Conservation (phyloP, 2,329 filamentous ascomycete species). For the Colletotrichum musae region DNA sequence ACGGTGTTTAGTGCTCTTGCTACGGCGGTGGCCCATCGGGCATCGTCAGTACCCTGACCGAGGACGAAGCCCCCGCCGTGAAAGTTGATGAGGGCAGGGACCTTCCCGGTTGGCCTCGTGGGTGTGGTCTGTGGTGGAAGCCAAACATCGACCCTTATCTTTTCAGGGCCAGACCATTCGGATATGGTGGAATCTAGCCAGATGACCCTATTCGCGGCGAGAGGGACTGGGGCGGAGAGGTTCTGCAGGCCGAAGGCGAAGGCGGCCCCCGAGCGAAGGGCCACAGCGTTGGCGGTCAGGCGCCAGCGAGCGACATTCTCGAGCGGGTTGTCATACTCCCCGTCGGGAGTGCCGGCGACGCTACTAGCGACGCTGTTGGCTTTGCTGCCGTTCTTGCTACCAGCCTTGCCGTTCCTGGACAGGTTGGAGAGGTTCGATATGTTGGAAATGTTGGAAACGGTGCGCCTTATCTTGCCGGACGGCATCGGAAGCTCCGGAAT, state of each 20-base stretch:
- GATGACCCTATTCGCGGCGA: conserved; percentile 54
- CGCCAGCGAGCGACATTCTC: conserved; percentile 61
- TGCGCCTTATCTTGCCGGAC: conserved; percentile 24
- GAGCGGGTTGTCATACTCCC: conserved; percentile 59
- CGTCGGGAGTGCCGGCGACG: conserved; percentile 45
- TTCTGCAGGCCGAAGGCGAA: conserved; percentile 60
- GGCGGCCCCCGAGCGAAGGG: conserved; percentile 60
- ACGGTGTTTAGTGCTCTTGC: conserved; percentile 68
- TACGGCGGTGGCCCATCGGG: conserved; percentile 71
- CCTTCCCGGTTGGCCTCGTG: conserved; percentile 3
- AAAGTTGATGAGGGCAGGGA: conserved; percentile 67
- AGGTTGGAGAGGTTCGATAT: conserved; percentile 5
- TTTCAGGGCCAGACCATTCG: conserved; percentile 51
- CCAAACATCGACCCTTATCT: conserved; percentile 65
- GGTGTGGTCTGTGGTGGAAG: conserved; percentile 45
- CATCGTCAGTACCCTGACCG: conserved; percentile 74
- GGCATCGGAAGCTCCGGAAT: conserved; percentile 33
- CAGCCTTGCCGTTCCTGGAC: conserved; percentile 19
- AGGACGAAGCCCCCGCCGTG: conserved; percentile 79
- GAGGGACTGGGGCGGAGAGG: conserved; percentile 55
- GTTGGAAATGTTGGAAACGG: conserved; percentile 29
- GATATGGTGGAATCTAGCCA: conserved; percentile 61
- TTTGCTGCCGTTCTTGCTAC: conserved; percentile 26
- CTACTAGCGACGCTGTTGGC: conserved; percentile 45
- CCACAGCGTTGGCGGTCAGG: conserved; percentile 58